Conservation (phyloP, 208 protist species). For the Trypanosomatidae sp. region DNA sequence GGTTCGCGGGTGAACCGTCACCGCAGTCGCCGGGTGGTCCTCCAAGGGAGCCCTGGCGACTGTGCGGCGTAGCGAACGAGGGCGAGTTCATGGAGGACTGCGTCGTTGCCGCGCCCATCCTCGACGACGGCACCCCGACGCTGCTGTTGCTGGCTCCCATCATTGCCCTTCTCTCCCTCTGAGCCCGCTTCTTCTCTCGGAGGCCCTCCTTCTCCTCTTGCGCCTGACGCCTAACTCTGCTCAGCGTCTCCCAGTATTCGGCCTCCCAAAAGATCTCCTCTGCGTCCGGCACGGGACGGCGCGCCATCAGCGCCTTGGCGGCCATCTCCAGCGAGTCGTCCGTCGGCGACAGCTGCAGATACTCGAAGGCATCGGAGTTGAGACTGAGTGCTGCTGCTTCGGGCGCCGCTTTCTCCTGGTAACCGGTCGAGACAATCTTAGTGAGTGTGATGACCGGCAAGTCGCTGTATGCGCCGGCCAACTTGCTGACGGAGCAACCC, state of each 20-base stretch:
- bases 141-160: constrained; percentile 9
- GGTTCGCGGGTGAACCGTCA: constrained; percentile 13
- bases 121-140: constrained; percentile 9
- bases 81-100: constrained; percentile 23
- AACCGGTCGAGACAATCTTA: constrained; percentile 2
- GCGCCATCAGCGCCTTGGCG: constrained; percentile 37
- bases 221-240: constrained; percentile 19
- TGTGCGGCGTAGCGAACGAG: constrained; percentile 28
- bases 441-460: constrained; percentile 54
- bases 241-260: constrained; percentile 57
- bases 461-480: constrained; percentile 29
- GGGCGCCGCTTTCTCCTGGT: neutral
- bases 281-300: constrained; percentile 30
- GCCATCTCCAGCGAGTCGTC: constrained; percentile 56
- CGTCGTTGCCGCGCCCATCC: constrained; percentile 5
- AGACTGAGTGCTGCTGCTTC: neutral
- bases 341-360: constrained; percentile 23
- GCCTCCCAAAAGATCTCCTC: constrained; percentile 71
- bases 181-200: constrained; percentile 2
- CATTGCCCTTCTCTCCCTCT: constrained; percentile 10
- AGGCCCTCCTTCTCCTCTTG: constrained; percentile 20
- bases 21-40: constrained; percentile 8
- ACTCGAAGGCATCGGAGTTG: constrained; percentile 23
- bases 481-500: constrained; percentile 27
- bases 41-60: constrained; percentile 24